A percentile compares a stretch with the other conserved stretches of the same genome.
Evolutionary conservation across 116 monocot genomes (phyloP).

Genomic region (Zostera marina): DNA sequence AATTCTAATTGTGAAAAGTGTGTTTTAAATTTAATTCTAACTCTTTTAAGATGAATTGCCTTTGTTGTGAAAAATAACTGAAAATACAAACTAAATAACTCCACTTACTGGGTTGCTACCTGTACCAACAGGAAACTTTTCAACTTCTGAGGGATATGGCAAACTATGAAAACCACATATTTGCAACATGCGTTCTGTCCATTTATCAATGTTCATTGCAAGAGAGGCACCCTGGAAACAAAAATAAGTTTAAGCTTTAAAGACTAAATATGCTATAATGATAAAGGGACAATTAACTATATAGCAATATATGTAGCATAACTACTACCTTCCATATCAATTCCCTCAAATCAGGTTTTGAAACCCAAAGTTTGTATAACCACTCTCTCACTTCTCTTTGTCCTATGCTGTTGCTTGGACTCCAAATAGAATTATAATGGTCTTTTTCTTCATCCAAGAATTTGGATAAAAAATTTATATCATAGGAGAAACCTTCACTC

Average conservation of each 20-base stretch:
- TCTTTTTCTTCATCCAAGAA: slow-evolving; percentile 72
- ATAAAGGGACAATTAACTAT: background rate
- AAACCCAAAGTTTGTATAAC: slow-evolving; percentile 78
- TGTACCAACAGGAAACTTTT: slow-evolving; percentile 93
- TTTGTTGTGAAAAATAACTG: background rate
- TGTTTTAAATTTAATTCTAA: background rate
- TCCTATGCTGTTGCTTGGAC: slow-evolving; percentile 76
- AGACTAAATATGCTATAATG: background rate
- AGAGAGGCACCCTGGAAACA: slow-evolving; percentile 65
- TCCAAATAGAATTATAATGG: slow-evolving; percentile 69
- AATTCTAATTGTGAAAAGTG: background rate
- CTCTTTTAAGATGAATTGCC: background rate
- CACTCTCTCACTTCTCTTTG: slow-evolving; percentile 86
- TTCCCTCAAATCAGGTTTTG: slow-evolving; percentile 51
- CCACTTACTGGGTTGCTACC: slow-evolving; percentile 98
- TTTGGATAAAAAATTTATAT: slow-evolving; percentile 56
- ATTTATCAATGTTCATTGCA: slow-evolving; percentile 65
- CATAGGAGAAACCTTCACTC: slow-evolving; percentile 47
- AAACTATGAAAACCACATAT: slow-evolving; percentile 53
- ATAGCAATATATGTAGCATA: background rate
- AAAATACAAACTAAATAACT: slow-evolving; percentile 4
- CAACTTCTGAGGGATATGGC: slow-evolving; percentile 51
- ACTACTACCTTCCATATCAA: slow-evolving; percentile 74
- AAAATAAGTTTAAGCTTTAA: background rate
- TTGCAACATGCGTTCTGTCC: slow-evolving; percentile 40